Base-by-base conservation (phyloP, 768 basidiomycete species). In the Amanita rimosa region DNA sequence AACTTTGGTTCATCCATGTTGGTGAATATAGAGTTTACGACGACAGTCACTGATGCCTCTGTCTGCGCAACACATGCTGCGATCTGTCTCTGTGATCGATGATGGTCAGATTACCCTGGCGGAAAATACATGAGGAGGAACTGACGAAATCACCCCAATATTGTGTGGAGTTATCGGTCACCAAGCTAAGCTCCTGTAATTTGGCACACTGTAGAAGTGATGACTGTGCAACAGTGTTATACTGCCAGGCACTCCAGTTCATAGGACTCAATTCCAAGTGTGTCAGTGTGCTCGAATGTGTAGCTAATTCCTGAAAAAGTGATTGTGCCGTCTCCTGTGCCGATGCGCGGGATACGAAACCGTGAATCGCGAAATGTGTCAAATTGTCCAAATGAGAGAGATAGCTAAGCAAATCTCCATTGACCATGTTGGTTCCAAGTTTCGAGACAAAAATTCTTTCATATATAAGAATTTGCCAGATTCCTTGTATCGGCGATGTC, bases 391-490 rank as follows among this genome's bases (percentile, higher is more conserved):
- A 46, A 14, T 22, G 13, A n/a, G 14, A 11, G 45, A 46, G 45
- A 37, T 46, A 37, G 34, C 33, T 19, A 24, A 35, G 22, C 33
- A 37, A 21, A 35, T 24, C 17, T 9, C 1, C 16, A 35, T 19
- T 37, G 45, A 46, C 21, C 8, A 6, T 7, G 17, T 46, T 46
- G 13, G n/a, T 37, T 7, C 14, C 14, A 14, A 46, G 29, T 16
- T n/a, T 34, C 34, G 45, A 46, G 6, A 46, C 34, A 6, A 24
- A 46, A 35, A 46, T 46, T 11, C 21, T 31, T 46, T 46, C 34
- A 21, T 27, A 21, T 16, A 3, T 14, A 10, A 46, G 24, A 14
- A 46, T 24, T 16, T 37, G 29, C 45, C 45, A 46, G 16, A 37
- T 37, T 17, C n/a, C 21, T 14, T 46, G 34, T 33, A 37, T 46